These are phyloP conservation scores for Echinosphaeria canescens DNA, from an alignment of 2,329 filamentous ascomycete species.

Conservation along the genomic window DNA sequence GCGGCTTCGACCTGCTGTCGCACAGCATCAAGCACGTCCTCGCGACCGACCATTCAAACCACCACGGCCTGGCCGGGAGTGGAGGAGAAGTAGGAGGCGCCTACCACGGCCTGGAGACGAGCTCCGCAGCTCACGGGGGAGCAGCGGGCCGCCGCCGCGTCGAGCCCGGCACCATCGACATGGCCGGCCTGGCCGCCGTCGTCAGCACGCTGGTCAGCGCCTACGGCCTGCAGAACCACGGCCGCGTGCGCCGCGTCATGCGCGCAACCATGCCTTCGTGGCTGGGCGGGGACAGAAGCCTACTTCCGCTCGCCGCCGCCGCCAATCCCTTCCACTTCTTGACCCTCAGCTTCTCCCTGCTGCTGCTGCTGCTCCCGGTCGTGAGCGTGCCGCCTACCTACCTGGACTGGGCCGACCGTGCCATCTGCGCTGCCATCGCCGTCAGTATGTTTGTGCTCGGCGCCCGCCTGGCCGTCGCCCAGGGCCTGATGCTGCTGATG, in stretches of 20 bases:
- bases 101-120: conserved; percentile 21
- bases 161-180: conserved; percentile 56
- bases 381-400: conserved; percentile 52
- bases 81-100: conserved; percentile 5
- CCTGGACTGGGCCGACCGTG: conserved; percentile 64
- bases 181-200: conserved; percentile 65
- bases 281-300: too few species aligned
- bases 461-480: conserved; percentile 58
- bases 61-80: conserved; percentile 54
- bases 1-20: conserved; percentile 85
- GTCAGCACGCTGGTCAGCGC: conserved; percentile 68
- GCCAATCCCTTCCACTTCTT: conserved; percentile 90
- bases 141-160: conserved; percentile 17
- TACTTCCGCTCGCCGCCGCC: conserved; percentile 41
- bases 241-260: conserved; percentile 81
- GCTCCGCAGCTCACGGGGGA: conserved; percentile 6
- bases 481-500: conserved; percentile 94
- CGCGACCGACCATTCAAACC: conserved; percentile 48
- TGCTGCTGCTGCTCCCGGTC: conserved; percentile 55
- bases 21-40: conserved; percentile 89
- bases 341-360: conserved; percentile 64
- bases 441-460: conserved; percentile 78
- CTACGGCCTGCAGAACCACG: conserved; percentile 73
- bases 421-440: conserved; percentile 64
- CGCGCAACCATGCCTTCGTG: too few species aligned